Evolutionary conservation across 192 early-diverging fungal genomes (phyloP), one percentile per base, ranked within the genome.

Genomic region (Lunasporangiospora selenospora): DNA sequence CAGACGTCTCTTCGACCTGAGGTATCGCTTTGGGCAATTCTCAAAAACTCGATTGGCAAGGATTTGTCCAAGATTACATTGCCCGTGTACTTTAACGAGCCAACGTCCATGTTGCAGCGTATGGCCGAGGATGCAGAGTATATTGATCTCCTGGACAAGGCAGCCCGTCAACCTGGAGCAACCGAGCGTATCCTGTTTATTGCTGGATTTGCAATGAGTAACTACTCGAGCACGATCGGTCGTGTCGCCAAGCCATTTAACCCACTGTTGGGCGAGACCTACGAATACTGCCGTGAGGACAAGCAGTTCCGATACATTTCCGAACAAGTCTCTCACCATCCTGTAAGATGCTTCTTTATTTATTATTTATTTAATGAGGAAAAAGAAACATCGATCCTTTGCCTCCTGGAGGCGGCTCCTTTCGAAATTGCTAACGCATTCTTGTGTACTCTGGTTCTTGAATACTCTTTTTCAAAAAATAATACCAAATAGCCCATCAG

Each of bases 21-120:
- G 24, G 83, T 94, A 30, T 85, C 85, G 16, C 75, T 94, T 62
- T 95, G 94, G 92, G 85, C 88, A n/a, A 87, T 96, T 54, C 79
- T 96, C 31, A 94, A 91, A 77, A 89, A 87, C 42, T 89, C 92
- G 3, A 91, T 96, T 26, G 94, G 94, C 49, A 94, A 89, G 80
- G 90, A 96, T 53, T 75, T 96, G 61, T 83, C 83, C 30, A 89
- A 90, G 58, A 87, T 96, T 37, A 92, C 92, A 0, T 81, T 96
- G 30, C 94, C 94, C 1, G 94, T 94, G 10, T 89, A 91, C 60
- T 93, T 95, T 81, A 94, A 94, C 71, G 94, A 95, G 67, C 94
- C 94, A 0, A 85, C 91, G 1, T 88, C 86, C 19, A 90, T 94
- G 81, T 60, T 95, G 77, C 94, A 96, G 75, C 80, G 92, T 43